phyloP scores from a whole-genome alignment of 441 rosid genomes.

The Pelargonium citronellum region DNA sequence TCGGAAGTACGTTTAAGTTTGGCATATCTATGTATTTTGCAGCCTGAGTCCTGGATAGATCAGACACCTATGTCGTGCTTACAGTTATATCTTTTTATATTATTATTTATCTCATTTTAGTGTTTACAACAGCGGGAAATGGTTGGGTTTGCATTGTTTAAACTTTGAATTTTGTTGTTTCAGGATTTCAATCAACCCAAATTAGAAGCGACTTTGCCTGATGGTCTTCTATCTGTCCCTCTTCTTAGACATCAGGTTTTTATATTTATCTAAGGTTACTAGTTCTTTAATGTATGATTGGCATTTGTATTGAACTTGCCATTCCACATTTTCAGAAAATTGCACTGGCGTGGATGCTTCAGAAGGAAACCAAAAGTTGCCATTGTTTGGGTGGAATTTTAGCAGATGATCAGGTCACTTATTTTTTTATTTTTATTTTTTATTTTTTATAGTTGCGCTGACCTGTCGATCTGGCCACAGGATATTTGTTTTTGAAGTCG shows the following conservation, averaged over 20 bases:
- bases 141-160: constrained; percentile 1
- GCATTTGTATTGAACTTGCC: constrained; percentile 21
- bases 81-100: neutral
- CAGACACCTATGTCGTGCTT: neutral
- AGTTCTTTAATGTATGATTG: constrained; percentile 17
- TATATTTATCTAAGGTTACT: constrained; percentile 11
- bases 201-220: constrained; percentile 49
- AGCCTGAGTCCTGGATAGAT: neutral
- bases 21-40: neutral
- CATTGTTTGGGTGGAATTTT: constrained; percentile 88
- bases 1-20: neutral
- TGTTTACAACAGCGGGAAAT: neutral
- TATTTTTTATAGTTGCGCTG: constrained; percentile 19
- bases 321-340: constrained; percentile 57
- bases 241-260: constrained; percentile 92
- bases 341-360: constrained; percentile 97
- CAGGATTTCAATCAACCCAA: constrained; percentile 91
- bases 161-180: constrained; percentile 21
- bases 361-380: constrained; percentile 73
- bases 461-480: constrained; percentile 8
- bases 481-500: constrained; percentile 17
- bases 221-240: constrained; percentile 73
- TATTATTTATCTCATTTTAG: neutral
- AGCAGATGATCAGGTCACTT: constrained; percentile 92
- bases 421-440: too few relatives aligned